Conservation (phyloP, 139 green algal genomes). For the Chlamydomonas sp. region DNA sequence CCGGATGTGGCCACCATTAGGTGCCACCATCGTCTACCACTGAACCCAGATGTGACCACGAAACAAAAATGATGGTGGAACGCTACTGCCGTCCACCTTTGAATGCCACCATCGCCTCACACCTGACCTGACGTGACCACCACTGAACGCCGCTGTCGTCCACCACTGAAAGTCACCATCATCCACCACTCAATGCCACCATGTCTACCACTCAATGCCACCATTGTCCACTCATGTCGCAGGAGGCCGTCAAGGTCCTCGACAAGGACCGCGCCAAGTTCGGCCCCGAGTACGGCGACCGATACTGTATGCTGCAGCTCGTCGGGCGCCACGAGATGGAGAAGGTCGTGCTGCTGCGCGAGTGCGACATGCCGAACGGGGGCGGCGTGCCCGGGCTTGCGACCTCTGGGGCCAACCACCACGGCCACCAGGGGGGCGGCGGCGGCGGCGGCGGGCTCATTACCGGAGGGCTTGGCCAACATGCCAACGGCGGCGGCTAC, state of each 20-base stretch:
- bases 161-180: too few species aligned
- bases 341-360: conserved; percentile 51
- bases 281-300: conserved; percentile 60
- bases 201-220: too few species aligned
- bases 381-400: conserved; percentile 32
- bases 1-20: too few species aligned
- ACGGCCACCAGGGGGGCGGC: background rate
- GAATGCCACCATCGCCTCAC: too few species aligned
- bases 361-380: conserved; percentile 19
- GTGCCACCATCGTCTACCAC: too few species aligned
- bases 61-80: too few species aligned
- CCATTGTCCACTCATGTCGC: too few species aligned
- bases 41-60: too few species aligned
- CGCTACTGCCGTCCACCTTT: too few species aligned
- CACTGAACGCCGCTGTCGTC: too few species aligned
- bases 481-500: background rate
- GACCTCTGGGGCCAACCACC: background rate
- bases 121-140: too few species aligned
- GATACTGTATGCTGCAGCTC: conserved; percentile 71
- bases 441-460: background rate
- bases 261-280: conserved; percentile 65
- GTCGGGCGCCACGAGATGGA: conserved; percentile 59
- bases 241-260: conserved; percentile 59
- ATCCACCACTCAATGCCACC: too few species aligned
- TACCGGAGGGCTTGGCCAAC: background rate